Evolutionary conservation across 2,329 filamentous ascomycete species (phyloP).

Genomic region (Fusarium multiceps): DNA sequence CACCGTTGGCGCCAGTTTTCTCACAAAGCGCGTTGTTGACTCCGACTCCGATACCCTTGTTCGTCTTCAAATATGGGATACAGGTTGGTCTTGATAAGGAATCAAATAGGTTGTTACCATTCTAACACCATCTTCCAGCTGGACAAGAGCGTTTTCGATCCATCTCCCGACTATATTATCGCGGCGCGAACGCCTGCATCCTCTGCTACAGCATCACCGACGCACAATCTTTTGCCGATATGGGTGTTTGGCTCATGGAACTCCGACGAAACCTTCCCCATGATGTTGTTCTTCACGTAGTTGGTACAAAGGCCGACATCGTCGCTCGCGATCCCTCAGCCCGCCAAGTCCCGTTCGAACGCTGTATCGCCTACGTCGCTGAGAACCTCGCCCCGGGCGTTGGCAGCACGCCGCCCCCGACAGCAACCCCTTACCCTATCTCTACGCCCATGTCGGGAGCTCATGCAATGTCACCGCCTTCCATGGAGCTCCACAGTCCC

Average conservation of each 20-base stretch:
- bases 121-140: conserved; percentile 56
- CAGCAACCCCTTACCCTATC: conserved; percentile 59
- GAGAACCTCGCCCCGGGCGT: conserved; percentile 84
- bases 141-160: conserved; percentile 95
- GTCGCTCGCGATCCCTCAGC: conserved; percentile 83
- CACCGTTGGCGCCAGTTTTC: conserved; percentile 83
- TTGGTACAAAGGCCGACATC: conserved; percentile 93
- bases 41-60: conserved; percentile 87
- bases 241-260: conserved; percentile 91
- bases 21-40: conserved; percentile 84
- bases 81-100: conserved; percentile 60
- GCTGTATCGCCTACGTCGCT: conserved; percentile 94
- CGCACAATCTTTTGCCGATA: conserved; percentile 85
- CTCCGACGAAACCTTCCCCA: conserved; percentile 80
- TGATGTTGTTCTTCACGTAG: conserved; percentile 90
- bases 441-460: conserved; percentile 38
- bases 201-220: conserved; percentile 96
- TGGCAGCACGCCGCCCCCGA: conserved; percentile 74
- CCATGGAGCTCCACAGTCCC: conserved; percentile 67
- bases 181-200: conserved; percentile 92
- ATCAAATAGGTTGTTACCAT: not conserved
- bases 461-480: conserved; percentile 37
- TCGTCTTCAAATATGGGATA: conserved; percentile 96
- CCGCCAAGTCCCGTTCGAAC: conserved; percentile 91
- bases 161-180: conserved; percentile 95